Evolutionary conservation across 495 filamentous ascomycete species (phyloP).

Genomic region (Bombardia bombarda): DNA sequence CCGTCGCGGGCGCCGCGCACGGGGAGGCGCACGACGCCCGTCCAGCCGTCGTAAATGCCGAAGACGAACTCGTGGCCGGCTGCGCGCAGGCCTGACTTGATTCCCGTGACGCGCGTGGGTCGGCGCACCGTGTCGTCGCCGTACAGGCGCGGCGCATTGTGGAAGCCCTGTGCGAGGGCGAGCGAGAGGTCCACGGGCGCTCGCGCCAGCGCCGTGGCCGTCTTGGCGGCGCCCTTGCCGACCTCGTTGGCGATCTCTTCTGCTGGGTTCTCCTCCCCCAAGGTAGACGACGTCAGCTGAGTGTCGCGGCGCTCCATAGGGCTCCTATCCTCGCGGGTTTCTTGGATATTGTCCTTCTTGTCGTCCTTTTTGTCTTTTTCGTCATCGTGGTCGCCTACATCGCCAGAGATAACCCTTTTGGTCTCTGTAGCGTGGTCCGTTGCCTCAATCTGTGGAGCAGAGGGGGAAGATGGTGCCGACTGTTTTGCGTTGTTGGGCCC

Average conservation of each 20-base stretch:
- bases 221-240: constrained; percentile 32
- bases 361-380: not conserved
- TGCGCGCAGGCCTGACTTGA: constrained; percentile 58
- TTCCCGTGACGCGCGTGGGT: constrained; percentile 54
- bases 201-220: constrained; percentile 35
- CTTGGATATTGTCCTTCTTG: not conserved
- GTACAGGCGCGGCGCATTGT: constrained; percentile 75
- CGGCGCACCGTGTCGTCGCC: constrained; percentile 43
- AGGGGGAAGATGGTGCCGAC: not conserved
- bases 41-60: constrained; percentile 67
- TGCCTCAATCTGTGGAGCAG: not conserved
- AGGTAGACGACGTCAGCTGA: constrained; percentile 8
- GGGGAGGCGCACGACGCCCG: constrained; percentile 61
- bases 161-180: constrained; percentile 71
- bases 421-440: constrained; percentile 2
- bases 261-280: constrained; percentile 26
- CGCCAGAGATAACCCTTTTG: not conserved
- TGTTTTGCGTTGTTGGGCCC: too few species aligned
- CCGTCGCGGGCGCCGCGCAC: constrained; percentile 51
- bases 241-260: constrained; percentile 35
- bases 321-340: constrained; percentile 7
- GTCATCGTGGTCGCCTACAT: not conserved
- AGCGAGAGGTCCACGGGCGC: constrained; percentile 62
- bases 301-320: constrained; percentile 11
- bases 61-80: constrained; percentile 60